These are phyloP conservation scores for Pythium periplocum DNA, from an alignment of 352 stramenopile genomes.

Conservation along the genomic window DNA sequence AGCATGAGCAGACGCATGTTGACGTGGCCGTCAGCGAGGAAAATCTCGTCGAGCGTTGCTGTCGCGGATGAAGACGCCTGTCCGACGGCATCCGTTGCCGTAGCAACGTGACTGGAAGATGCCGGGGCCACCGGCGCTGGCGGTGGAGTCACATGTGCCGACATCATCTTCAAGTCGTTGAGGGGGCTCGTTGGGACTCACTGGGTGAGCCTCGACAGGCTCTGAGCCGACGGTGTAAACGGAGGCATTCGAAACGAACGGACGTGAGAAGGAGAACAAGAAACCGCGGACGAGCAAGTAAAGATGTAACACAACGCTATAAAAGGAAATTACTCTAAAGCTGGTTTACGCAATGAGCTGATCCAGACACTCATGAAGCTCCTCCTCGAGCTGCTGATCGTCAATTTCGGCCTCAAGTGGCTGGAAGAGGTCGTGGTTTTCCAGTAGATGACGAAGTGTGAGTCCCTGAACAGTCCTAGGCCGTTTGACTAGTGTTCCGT, in stretches of 20 bases:
- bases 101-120: conserved; percentile 7
- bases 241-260: too few species aligned
- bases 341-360: too few species aligned
- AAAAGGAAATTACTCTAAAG: too few species aligned
- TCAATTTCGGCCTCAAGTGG: conserved; percentile 5
- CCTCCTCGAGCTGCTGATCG: conserved; percentile 2
- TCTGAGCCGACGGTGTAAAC: too few species aligned
- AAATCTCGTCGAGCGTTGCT: conserved; percentile 20
- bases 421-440: conserved; percentile 7
- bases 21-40: conserved; percentile 39
- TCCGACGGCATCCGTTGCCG: conserved; percentile 2
- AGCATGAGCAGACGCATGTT: conserved; percentile 71
- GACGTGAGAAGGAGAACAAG: too few species aligned
- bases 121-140: conserved; percentile 6
- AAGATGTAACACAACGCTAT: too few species aligned
- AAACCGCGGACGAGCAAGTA: too few species aligned
- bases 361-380: background rate
- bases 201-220: too few species aligned
- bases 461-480: background rate
- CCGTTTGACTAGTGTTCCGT: too few species aligned
- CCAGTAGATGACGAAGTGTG: conserved; percentile 8
- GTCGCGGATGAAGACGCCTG: too few species aligned
- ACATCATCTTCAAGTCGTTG: too few species aligned
- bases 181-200: too few species aligned
- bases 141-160: background rate